Evolutionary conservation across 2,329 filamentous ascomycete species (phyloP).

Genomic region (Aspergillus sp.): DNA sequence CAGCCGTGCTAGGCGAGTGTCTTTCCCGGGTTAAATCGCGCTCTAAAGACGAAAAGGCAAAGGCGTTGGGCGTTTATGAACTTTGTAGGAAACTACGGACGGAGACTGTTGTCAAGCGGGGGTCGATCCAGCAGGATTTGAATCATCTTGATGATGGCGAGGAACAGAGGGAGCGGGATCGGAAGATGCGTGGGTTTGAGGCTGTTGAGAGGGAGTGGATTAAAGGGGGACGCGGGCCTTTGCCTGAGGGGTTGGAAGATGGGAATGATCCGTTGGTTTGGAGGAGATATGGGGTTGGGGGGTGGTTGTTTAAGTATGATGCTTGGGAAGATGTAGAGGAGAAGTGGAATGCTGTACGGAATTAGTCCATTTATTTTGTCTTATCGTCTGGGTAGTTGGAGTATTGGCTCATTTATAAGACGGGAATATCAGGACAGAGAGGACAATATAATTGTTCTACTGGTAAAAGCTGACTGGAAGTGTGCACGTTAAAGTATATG

Average conservation of each 20-base stretch:
- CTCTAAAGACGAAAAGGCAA: conserved; percentile 32
- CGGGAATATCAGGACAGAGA: too few species aligned
- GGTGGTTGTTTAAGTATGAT: conserved; percentile 9
- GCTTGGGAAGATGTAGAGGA: conserved; percentile 2
- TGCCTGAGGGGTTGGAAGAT: neutral
- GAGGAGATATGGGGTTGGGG: conserved; percentile 4
- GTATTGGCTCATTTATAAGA: too few species aligned
- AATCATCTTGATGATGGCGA: conserved; percentile 20
- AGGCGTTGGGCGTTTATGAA: conserved; percentile 19
- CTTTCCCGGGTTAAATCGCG: conserved; percentile 24
- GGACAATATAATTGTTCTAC: too few species aligned
- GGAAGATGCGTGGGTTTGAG: conserved; percentile 16
- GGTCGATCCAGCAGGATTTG: conserved; percentile 21
- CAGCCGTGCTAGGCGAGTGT: conserved; percentile 49
- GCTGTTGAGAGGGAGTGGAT: conserved; percentile 7
- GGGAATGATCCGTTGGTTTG: conserved; percentile 8
- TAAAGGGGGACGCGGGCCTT: neutral
- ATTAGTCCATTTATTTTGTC: too few species aligned
- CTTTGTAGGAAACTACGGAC: conserved; percentile 16
- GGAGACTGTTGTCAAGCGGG: conserved; percentile 16
- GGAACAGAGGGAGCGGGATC: conserved; percentile 19
- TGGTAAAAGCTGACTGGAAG: too few species aligned
- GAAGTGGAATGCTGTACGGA: neutral
- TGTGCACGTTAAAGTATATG: too few species aligned
- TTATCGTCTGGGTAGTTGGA: too few species aligned